phyloP scores from a whole-genome alignment of 306 rosid genomes.

The Glycyrrhiza uralensis region DNA sequence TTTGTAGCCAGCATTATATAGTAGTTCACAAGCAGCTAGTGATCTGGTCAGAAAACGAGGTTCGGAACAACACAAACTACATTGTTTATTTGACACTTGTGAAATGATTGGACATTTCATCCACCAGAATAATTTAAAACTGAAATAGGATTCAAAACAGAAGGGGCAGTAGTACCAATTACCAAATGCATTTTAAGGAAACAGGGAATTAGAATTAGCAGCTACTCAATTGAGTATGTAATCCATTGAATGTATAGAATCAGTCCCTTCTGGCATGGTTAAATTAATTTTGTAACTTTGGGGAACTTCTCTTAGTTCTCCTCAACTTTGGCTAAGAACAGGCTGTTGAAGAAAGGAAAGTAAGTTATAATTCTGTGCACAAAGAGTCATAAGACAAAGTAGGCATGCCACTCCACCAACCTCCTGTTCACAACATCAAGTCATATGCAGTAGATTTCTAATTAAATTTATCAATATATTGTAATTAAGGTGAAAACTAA shows the following conservation, averaged over 20 bases:
- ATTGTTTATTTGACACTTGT: neutral
- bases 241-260: conserved; percentile 32
- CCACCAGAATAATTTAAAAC: neutral
- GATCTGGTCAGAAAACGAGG: conserved; percentile 55
- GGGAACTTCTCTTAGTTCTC: conserved; percentile 85
- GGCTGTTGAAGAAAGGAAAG: conserved; percentile 46
- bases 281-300: conserved; percentile 72
- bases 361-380: conserved; percentile 4
- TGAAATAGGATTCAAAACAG: neutral
- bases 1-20: conserved; percentile 73
- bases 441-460: conserved; percentile 39
- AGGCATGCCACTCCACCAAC: conserved; percentile 98
- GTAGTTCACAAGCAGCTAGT: conserved; percentile 85
- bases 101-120: conserved; percentile 4
- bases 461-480: neutral
- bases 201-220: neutral
- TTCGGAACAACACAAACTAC: neutral
- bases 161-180: conserved; percentile 4
- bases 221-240: conserved; percentile 17
- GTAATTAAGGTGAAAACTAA: neutral
- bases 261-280: conserved; percentile 91
- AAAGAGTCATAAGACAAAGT: conserved; percentile 57
- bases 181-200: conserved; percentile 15
- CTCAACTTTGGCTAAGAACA: conserved; percentile 64
- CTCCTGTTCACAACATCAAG: conserved; percentile 49